Evolutionary conservation across 2,329 filamentous ascomycete genomes (phyloP), one percentile per base, ranked within the genome.

Genomic region (Akanthomyces uredinophilus): DNA sequence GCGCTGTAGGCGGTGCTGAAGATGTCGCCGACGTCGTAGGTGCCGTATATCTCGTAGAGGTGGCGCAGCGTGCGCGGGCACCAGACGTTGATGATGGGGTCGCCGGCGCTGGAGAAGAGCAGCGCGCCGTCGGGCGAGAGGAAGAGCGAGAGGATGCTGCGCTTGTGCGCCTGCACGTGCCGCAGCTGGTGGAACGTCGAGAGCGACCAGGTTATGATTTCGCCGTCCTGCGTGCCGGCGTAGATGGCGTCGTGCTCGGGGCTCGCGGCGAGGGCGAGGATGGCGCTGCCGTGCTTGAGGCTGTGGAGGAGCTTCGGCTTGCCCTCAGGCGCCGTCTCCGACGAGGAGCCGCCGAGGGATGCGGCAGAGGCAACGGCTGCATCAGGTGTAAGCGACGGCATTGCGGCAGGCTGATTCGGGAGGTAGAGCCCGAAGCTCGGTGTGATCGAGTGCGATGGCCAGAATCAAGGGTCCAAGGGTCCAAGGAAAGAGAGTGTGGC

Each of bases 11-110:
- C 89, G n/a, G 96, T 88, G 68, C 92, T 96, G 73, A 98, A 98
- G 63, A 99, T 87, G 77, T 99, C 95, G 64, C 95, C 95, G 46
- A 96, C 90, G 69, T 98, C 95, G 75, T 96, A 94, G 54, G 88
- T 89, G 65, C 92, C 96, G 79, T 96, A 96, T 65, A 98, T 90
- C 65, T 95, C 92, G 77, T 93, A 95, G 1, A 95, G 81, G 32
- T 90, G 87, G 61, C 83, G 84, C 73, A 96, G 87, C 6, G 86
- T 88, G 49, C 79, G 82, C 2, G 93, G 90, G 68, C 87, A 89
- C 95, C 95, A 99, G 47, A 96, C 91, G 73, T 96, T 97, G 71
- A 98, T 88, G 63, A 97, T 89, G 1, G 94, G 91, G 71, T 99
- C 95, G 67, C 92, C 93, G 11, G 92, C 94, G 68, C 90, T 96